These are phyloP conservation scores for Aureobasidium sp. DNA, from an alignment of 2,329 filamentous ascomycete species.

Conservation along the genomic window DNA sequence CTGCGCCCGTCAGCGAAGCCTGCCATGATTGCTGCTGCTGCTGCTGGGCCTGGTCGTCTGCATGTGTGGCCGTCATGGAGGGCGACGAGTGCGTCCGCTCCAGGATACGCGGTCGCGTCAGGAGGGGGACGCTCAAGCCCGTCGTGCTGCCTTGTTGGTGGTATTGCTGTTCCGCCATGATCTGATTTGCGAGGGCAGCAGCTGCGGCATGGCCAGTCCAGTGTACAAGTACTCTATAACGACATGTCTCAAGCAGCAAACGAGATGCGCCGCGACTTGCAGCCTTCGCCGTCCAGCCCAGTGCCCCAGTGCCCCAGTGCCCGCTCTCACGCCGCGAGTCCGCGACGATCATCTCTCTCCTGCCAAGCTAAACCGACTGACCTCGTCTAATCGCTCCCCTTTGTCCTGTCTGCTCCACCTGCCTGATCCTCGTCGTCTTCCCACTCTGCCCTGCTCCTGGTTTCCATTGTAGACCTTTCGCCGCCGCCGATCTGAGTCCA, in stretches of 20 bases:
- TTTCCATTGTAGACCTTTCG: neutral
- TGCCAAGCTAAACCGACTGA: neutral
- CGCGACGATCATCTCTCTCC: neutral
- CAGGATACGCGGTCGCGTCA: slow-evolving; percentile 18
- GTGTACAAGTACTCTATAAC: neutral
- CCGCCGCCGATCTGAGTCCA: neutral
- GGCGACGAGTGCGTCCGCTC: slow-evolving; percentile 24
- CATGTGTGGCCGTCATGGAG: slow-evolving; percentile 8
- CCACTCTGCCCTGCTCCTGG: neutral
- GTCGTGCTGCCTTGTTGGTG: neutral
- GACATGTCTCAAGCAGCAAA: neutral
- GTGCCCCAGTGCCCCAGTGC: neutral
- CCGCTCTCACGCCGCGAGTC: neutral
- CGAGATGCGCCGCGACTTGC: neutral
- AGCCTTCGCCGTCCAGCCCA: neutral
- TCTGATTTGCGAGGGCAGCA: neutral
- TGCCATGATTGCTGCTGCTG: neutral
- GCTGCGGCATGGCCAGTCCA: neutral
- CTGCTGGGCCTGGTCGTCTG: neutral
- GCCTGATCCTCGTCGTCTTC: neutral
- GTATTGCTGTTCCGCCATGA: neutral
- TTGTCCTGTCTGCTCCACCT: neutral
- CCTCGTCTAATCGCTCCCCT: neutral
- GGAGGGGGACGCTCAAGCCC: neutral
- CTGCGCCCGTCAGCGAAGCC: neutral